Percentiles rank a stretch among this genome's conserved stretches.
Evolutionary conservation across 2,329 filamentous ascomycete species (phyloP).

Genomic region (Aspergillus floridensis): DNA sequence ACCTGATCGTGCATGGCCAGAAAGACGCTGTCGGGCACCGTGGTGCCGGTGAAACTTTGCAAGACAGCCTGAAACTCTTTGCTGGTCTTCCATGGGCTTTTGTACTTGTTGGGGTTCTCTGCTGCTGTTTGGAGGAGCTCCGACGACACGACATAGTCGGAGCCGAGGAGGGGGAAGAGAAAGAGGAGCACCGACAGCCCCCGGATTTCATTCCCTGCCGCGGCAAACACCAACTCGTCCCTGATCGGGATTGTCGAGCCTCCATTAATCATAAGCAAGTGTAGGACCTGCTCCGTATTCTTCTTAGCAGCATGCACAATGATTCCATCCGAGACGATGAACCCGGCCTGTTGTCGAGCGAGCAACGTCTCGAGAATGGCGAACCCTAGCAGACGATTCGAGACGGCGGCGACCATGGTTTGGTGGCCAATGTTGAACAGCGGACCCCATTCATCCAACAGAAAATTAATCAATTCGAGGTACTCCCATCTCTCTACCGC

Average conservation of each 20-base stretch:
- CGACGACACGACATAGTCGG: neutral
- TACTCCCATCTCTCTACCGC: too few species aligned
- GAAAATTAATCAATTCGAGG: neutral
- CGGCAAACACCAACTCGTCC: neutral
- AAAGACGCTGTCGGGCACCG: neutral
- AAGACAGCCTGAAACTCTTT: neutral
- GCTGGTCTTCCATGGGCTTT: neutral
- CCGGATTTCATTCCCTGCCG: neutral
- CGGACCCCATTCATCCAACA: neutral
- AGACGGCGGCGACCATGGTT: neutral
- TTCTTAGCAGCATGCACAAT: neutral
- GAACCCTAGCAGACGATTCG: too few species aligned
- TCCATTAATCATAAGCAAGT: neutral
- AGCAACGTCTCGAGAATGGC: neutral
- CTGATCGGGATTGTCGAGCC: neutral
- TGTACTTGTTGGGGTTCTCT: neutral
- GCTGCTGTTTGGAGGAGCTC: neutral
- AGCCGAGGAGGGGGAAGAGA: neutral
- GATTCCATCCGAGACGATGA: neutral
- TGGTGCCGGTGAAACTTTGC: neutral
- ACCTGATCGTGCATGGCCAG: neutral
- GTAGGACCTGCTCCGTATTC: neutral
- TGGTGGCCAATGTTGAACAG: neutral
- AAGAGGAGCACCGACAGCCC: neutral
- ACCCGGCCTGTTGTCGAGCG: neutral